Base-by-base conservation (phyloP, 352 stramenopile species). In the Phytophthora pistaciae region DNA sequence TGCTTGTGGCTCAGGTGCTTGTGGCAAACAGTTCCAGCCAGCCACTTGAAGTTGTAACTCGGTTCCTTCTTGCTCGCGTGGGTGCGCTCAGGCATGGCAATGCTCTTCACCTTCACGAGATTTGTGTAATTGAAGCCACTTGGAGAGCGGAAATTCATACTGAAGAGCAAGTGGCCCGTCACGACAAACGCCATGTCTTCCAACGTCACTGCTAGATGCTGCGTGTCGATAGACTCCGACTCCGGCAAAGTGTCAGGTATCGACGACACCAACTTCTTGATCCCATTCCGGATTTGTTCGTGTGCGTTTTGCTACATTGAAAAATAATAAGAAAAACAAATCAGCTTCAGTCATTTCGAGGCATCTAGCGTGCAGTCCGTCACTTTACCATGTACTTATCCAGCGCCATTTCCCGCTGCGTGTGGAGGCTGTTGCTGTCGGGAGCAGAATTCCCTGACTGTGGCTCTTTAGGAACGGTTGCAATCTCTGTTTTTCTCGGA, bases 1-100 rank as follows among this genome's bases (percentile, higher is more conserved):
- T 93, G 90, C 73, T 99, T 99, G 84, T 99, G 97, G 40, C 87
- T 98, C 23, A 99, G 85, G 60, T 98, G 98, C 72, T 99, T 99
- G 49, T 92, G 84, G 64, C 98, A 99, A 0, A 99, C 80, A 42
- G 98, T 88, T 29, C 98, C 98, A 60, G 96, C 97, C 2, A 99
- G 80, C 79, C 98, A 98, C 38, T 94, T 95, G 77, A 97, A 98
- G 55, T 98, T 91, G 44, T 94, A 88, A 4, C 88, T 88, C 13
- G 73, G 80, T 42, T 92, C 90, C 60, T 90, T 94, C 25, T 91
- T 82, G 60, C 93, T 97, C 14, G 77, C 69, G 66, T 95, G 91
- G 20, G 93, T 61, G 3, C 42, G 79, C 18, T 72, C 42, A 2
- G 70, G 59, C 18, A 77, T 84, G 25, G 90, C 87, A 52, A 95